Evolutionary conservation across 176 grass and related monocot species (phyloP).

Genomic region (Cenchrus americanus): DNA sequence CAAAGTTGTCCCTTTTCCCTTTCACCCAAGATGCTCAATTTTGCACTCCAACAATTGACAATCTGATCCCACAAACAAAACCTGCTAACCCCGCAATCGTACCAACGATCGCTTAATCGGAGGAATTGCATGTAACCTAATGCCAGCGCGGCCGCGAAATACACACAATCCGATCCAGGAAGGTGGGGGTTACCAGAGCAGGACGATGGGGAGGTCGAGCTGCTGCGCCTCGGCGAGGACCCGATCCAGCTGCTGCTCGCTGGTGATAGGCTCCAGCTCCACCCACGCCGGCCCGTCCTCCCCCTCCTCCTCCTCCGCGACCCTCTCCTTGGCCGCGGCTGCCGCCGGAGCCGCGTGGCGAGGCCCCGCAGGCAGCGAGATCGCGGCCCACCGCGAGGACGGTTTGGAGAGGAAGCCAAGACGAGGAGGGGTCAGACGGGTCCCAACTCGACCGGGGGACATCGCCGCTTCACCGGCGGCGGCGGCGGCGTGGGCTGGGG

Average conservation of each 20-base stretch:
- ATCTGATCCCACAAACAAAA: neutral
- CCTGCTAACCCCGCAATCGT: neutral
- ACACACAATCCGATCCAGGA: neutral
- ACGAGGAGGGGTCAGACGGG: neutral
- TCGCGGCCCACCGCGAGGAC: slow-evolving; percentile 31
- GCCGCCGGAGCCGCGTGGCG: slow-evolving; percentile 26
- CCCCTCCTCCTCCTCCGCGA: slow-evolving; percentile 42
- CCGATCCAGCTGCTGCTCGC: slow-evolving; percentile 73
- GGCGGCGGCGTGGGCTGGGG: slow-evolving; percentile 12
- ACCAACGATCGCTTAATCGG: neutral
- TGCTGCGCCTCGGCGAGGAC: slow-evolving; percentile 69
- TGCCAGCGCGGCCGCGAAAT: neutral
- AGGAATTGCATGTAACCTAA: neutral
- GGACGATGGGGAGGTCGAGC: slow-evolving; percentile 59
- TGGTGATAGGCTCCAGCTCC: slow-evolving; percentile 62
- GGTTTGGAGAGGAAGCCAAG: slow-evolving; percentile 11
- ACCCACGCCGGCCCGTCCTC: slow-evolving; percentile 56
- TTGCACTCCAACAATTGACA: neutral
- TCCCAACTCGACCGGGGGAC: neutral
- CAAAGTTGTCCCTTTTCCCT: neutral
- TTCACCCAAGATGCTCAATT: slow-evolving; percentile 6
- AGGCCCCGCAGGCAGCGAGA: slow-evolving; percentile 32
- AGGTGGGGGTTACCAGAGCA: slow-evolving; percentile 62
- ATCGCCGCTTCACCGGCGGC: slow-evolving; percentile 5
- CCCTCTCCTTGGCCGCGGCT: slow-evolving; percentile 22